phyloP scores from a whole-genome alignment of 2,329 filamentous ascomycete genomes.

The Dothidotthia symphoricarpi region DNA sequence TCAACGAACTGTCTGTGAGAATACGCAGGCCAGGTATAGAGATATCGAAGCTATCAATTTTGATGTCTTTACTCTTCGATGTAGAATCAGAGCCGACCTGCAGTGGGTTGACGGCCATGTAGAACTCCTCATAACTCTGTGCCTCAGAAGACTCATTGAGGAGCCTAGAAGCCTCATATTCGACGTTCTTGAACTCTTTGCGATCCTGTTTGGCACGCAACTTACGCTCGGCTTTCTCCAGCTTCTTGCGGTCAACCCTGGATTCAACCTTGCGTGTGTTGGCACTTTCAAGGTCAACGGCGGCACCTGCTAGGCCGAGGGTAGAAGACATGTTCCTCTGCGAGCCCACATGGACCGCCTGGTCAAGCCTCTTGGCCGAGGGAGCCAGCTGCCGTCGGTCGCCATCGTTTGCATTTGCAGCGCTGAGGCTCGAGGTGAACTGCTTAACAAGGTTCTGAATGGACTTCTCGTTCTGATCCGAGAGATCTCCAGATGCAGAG shows the following conservation, averaged over 20 bases:
- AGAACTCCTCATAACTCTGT: slow-evolving; percentile 98
- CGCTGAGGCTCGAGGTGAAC: slow-evolving; percentile 80
- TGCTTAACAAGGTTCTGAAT: slow-evolving; percentile 83
- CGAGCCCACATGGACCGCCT: slow-evolving; percentile 90
- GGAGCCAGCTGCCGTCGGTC: slow-evolving; percentile 70
- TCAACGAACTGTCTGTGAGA: slow-evolving; percentile 84
- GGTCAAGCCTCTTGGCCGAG: slow-evolving; percentile 80
- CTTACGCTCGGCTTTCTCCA: slow-evolving; percentile 97
- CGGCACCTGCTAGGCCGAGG: slow-evolving; percentile 77
- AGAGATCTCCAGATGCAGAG: slow-evolving; percentile 85
- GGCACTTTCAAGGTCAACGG: slow-evolving; percentile 89
- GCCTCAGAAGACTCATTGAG: slow-evolving; percentile 78
- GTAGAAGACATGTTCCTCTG: slow-evolving; percentile 97
- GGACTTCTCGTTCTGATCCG: slow-evolving; percentile 67
- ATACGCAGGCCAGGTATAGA: slow-evolving; percentile 88
- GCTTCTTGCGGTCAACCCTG: slow-evolving; percentile 96
- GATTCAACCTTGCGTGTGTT: slow-evolving; percentile 94
- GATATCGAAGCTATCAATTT: slow-evolving; percentile 93
- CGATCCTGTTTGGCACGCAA: slow-evolving; percentile 98
- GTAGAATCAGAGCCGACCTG: slow-evolving; percentile 71
- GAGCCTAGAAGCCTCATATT: slow-evolving; percentile 91
- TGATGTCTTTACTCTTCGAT: slow-evolving; percentile 96
- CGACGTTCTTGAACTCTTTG: slow-evolving; percentile 96
- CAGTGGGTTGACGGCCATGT: slow-evolving; percentile 98
- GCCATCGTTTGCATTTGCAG: slow-evolving; percentile 65